Evolutionary conservation across 2,329 filamentous ascomycete species (phyloP), one percentile per base, ranked within the genome.

Genomic region (Aureobasidium sp.): DNA sequence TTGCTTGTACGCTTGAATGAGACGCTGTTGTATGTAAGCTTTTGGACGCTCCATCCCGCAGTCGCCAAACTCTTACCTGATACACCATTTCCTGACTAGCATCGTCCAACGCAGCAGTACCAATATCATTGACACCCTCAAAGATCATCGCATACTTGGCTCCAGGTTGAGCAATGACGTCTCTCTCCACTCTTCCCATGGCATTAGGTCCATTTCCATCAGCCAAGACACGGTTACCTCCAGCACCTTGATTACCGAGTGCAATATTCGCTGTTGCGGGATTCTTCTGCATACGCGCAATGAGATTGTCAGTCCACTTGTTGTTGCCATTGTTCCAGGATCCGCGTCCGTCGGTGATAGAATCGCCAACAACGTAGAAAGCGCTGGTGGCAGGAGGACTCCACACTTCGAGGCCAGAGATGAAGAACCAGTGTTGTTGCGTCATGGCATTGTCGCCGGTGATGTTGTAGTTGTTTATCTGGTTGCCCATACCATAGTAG

Each of bases 71-170:
- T 5, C 45, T 29, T 35, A 50, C 47, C 19, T 50, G 47, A 14
- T 50, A 50, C 11, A 50, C 47, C n/a, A 35, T 12, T 11, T 50
- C 47, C 19, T 50, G 47, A 24, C 47, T 50, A 50, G 47, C 47
- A n/a, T 24, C 47, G 22, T 50, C 47, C 17, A 50, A 15, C 1
- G 8, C 47, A 50, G 47, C 80, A 1, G 72, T 74, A 5, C 86
- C 86, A 61, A 89, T 87, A 68, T 89, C 86, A 67, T 88, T 88
- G 31, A 89, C 85, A 19, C 86, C 85, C 70, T 87, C 83, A 69
- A 88, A 89, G 42, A 88, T 77, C 74, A 89, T 79, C 22, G 81
- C 82, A 67, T 85, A 87, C 66, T 77, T 77, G 2, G 85, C 80
- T 3, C 82, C 82, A 0, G 80, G 76, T 35, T 84, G 81, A 0